Percentiles rank a stretch among this genome's conserved stretches.
phyloP scores from a whole-genome alignment of 495 filamentous ascomycete genomes.

The Venustampulla echinocandica region DNA sequence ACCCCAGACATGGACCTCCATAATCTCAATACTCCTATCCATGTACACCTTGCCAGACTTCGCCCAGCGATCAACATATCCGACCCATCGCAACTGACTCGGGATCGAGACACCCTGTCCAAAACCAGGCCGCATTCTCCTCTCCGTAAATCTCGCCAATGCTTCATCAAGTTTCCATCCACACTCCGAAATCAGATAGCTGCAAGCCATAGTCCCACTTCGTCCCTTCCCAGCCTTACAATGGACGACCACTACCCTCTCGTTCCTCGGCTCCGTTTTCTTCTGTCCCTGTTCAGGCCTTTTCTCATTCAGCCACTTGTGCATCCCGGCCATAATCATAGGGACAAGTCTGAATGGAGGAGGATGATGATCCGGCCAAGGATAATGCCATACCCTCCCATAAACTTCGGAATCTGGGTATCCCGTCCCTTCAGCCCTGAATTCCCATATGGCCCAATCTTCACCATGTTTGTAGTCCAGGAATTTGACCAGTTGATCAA shows the following conservation, averaged over 20 bases:
- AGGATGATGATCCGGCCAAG: conserved; percentile 95
- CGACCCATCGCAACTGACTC: conserved; percentile 78
- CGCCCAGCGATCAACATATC: conserved; percentile 86
- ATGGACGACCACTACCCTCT: conserved; percentile 78
- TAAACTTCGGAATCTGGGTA: conserved; percentile 89
- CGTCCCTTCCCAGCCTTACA: conserved; percentile 96
- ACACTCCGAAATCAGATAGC: conserved; percentile 83
- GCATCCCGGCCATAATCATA: conserved; percentile 81
- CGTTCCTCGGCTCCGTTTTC: conserved; percentile 19
- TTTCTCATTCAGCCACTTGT: conserved; percentile 66
- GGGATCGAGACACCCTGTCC: conserved; percentile 89
- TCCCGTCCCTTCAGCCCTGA: conserved; percentile 90
- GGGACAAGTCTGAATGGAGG: conserved; percentile 86
- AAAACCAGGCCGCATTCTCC: conserved; percentile 82
- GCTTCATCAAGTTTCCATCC: conserved; percentile 78
- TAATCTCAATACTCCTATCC: conserved; percentile 73
- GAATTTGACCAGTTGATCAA: conserved; percentile 73
- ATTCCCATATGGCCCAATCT: conserved; percentile 94
- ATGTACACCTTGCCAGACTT: conserved; percentile 65
- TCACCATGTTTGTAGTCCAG: conserved; percentile 74
- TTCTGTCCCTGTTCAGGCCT: conserved; percentile 7
- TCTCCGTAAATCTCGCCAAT: conserved; percentile 70
- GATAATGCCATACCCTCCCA: conserved; percentile 74
- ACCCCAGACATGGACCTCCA: conserved; percentile 87
- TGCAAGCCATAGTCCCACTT: conserved; percentile 79